Evolutionary conservation across 495 filamentous ascomycete species (phyloP).

Genomic region (Penicillium coprophilum): DNA sequence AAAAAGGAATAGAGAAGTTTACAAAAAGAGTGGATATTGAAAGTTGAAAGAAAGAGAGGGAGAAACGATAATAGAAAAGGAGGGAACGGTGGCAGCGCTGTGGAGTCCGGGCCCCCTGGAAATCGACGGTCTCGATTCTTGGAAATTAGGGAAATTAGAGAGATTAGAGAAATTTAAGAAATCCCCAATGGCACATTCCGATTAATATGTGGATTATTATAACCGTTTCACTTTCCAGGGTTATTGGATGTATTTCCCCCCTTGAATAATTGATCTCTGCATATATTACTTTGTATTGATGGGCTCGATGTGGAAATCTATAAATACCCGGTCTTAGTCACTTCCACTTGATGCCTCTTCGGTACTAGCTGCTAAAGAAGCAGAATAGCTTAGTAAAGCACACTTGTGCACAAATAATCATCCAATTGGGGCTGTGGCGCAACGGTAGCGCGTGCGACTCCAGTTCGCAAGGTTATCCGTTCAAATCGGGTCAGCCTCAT

Average conservation of each 20-base stretch:
- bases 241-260: too few species aligned
- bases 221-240: too few species aligned
- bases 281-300: too few species aligned
- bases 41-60: slow-evolving; percentile 25
- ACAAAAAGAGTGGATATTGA: slow-evolving; percentile 13
- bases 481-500: slow-evolving; percentile 17
- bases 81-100: slow-evolving; percentile 10
- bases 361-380: too few species aligned
- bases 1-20: slow-evolving; percentile 8
- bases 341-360: too few species aligned
- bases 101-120: slow-evolving; percentile 11
- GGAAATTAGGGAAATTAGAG: slow-evolving; percentile 2
- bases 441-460: slow-evolving; percentile 29
- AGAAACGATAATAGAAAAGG: slow-evolving; percentile 12
- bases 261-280: too few species aligned
- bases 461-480: slow-evolving; percentile 23
- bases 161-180: too few species aligned
- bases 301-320: too few species aligned
- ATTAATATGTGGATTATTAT: too few species aligned
- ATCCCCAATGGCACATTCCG: too few species aligned
- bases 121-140: slow-evolving; percentile 7
- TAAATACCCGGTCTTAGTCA: too few species aligned
- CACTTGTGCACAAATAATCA: background rate
- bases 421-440: slow-evolving; percentile 21
- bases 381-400: too few species aligned